Base-by-base conservation (phyloP, 805 yeast genomes). In the Sugiyamaella smithiae region DNA sequence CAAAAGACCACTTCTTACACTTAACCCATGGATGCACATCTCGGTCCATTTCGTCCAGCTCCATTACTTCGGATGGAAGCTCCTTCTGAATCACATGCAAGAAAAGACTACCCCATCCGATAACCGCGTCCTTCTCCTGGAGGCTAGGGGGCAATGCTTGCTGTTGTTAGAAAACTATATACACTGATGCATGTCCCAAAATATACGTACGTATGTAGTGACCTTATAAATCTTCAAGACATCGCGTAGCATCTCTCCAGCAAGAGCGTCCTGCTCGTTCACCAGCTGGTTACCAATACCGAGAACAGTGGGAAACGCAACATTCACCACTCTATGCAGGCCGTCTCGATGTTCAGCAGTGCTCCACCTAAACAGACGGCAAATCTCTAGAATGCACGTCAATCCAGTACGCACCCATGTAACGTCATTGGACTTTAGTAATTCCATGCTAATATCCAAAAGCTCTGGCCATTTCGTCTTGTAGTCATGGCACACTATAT, bases 1-100 rank as follows among this genome's bases (percentile, higher is more conserved):
- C 88, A 60, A 81, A 82, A 0, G 95, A 80, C 97, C 98, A 91
- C 65, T 91, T 93, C 69, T 77, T 90, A 57, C 81, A 78, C 67
- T 81, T 91, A 62, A 72, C 82, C 84, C 84, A 85, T 43, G 80
- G 83, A 57, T 77, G 71, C 17, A 67, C 56, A 42, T 68, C 71
- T 43, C 80, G 71, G 35, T 80, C 83, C 19, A 77, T 75, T 5
- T 72, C 73, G 42, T 79, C 81, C n/a, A 76, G 58, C 16, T 73
- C 70, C 52, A 73, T 51, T 1, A 80, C 78, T 36, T 75, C 73
- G 0, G 62, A 52, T 1, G 95, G 93, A 17, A 82, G 68, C 6
- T 70, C 71, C 68, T 80, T 74, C 54, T 76, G 76, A 44, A 88
- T 79, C 4, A 86, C 76, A 7, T 75, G 72, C 36, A 87, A 82